Evolutionary conservation across 192 early-diverging fungal genomes (phyloP).

Genomic region (Pilaira anomala): DNA sequence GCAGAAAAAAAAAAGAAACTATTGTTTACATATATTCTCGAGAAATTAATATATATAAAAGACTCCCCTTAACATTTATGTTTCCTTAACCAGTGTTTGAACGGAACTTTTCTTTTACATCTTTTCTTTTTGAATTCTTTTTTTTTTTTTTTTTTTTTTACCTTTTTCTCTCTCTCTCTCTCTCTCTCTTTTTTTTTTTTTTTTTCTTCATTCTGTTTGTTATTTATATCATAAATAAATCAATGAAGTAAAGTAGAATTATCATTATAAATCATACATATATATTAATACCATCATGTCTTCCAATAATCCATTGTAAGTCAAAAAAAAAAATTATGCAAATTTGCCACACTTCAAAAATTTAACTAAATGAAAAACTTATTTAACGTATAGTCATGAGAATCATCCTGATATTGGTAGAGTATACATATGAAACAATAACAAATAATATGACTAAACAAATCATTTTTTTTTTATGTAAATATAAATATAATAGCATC

Average conservation of each 20-base stretch:
- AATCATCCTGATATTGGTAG: neutral
- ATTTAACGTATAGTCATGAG: slow-evolving; percentile 1
- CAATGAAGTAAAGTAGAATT: too few relatives aligned
- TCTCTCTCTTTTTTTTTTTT: neutral
- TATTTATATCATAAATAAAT: too few relatives aligned
- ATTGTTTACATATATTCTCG: neutral
- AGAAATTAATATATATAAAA: slow-evolving; percentile 8
- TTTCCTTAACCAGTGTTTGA: too few relatives aligned
- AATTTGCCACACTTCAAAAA: neutral
- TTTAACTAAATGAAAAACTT: neutral
- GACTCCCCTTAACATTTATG: slow-evolving; percentile 7
- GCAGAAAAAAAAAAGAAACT: neutral
- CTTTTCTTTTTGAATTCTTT: neutral
- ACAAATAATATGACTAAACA: neutral
- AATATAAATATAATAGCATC: too few relatives aligned
- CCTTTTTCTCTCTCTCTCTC: neutral
- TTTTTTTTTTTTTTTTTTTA: neutral
- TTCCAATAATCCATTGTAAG: too few relatives aligned
- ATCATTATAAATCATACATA: too few relatives aligned
- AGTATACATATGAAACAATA: too few relatives aligned
- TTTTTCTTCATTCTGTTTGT: neutral
- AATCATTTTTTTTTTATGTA: slow-evolving; percentile 2
- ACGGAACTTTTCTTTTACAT: too few relatives aligned
- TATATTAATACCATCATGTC: too few relatives aligned
- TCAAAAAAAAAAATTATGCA: too few relatives aligned